Base-by-base conservation (phyloP, 2,329 filamentous ascomycete species). In the Neobulgaria alba region DNA sequence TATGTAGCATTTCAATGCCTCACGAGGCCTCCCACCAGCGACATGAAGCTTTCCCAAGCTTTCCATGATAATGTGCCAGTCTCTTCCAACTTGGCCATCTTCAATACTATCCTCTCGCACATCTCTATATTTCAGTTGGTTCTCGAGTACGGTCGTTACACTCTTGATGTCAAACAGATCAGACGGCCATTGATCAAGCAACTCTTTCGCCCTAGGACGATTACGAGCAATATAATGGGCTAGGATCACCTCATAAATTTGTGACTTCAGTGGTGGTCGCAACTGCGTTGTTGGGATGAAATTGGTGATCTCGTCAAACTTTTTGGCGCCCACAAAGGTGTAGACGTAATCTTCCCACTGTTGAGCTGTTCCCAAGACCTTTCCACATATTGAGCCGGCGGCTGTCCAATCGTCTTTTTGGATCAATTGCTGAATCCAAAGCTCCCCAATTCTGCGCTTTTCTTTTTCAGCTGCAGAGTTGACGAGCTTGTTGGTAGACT, bases 341-440 rank as follows among this genome's bases (percentile, higher is more conserved):
- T 85, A 93, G 4, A 93, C 83, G 88, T 90, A 96, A 55, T 93
- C 86, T 64, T 96, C 89, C 92, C 92, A 98, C 52, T 82, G 71
- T 35, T 82, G 72, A 1, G 87, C 78, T 1, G 82, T 86, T 32
- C 79, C 79, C 1, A 98, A 69, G 0, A 95, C 89, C 56, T 82
- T 87, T 10, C 82, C 85, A 43, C 88, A 90, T 3, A 93, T 71
- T 54, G 82, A 72, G 1, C 87, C 90, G 4, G 92, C 92, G 42
- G 74, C 68, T 7, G 60, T 59, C 92, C 92, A 98, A 46, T 90
- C 72, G 7, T 77, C 72, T 0, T 75, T 70, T 26, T 80, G 75
- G 23, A 95, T 75, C 23, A 96, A 72, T 54, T 95, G 85, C 46
- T 89, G 80, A 23, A 98, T 72, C 92, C 92, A 98, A 4, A 93